Evolutionary conservation across 345 rosid species (phyloP).

Genomic region (Eucalyptus coolabah): DNA sequence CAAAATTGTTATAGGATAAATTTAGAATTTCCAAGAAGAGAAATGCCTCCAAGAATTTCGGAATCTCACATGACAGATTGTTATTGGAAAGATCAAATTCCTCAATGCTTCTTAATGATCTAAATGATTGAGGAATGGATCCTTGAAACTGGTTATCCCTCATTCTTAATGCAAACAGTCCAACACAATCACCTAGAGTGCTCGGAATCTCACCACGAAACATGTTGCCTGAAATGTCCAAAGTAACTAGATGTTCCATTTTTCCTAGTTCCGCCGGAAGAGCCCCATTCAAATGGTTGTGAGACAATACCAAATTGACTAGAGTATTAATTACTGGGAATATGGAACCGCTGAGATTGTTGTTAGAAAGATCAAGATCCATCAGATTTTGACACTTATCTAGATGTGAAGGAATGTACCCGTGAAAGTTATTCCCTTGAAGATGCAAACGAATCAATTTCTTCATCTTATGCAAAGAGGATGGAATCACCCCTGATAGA

Average conservation of each 20-base stretch:
- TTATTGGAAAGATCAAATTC: constrained; percentile 23
- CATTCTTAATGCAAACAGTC: background rate
- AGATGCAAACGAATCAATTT: background rate
- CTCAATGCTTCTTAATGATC: constrained; percentile 3
- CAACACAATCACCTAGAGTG: constrained; percentile 1
- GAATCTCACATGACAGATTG: constrained; percentile 11
- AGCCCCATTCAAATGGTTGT: constrained; percentile 8
- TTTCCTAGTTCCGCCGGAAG: background rate
- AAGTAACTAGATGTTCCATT: background rate
- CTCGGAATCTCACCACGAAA: constrained; percentile 12
- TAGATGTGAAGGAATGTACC: background rate
- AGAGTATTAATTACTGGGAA: background rate
- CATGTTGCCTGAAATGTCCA: background rate
- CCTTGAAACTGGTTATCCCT: constrained; percentile 10
- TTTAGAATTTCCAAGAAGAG: background rate
- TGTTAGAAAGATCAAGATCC: background rate
- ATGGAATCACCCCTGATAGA: constrained; percentile 1
- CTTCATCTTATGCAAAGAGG: constrained; percentile 1
- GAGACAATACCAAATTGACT: background rate
- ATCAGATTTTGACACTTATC: background rate
- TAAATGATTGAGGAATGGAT: constrained; percentile 15
- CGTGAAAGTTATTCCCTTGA: background rate
- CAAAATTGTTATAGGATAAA: constrained; percentile 25
- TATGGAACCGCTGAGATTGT: constrained; percentile 3
- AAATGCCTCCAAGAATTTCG: background rate